Evolutionary conservation across 371 early-diverging fungal genomes (phyloP), one percentile per base, ranked within the genome.

Genomic region (Phascolomyces articulosus): DNA sequence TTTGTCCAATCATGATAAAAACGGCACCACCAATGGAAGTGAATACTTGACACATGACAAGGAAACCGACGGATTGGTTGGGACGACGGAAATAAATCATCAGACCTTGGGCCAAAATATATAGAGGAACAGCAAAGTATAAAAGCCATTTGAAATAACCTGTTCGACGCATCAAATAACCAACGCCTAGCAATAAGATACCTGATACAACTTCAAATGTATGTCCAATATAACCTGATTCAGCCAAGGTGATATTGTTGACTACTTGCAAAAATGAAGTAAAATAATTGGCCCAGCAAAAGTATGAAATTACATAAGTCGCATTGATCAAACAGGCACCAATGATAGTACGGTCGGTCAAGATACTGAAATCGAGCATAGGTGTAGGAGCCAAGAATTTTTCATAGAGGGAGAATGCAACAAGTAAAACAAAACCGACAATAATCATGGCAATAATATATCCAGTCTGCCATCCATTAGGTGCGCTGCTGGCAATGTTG

Each of bases 11-110:
- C 18, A 67, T 63, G 27, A 67, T 67, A 16, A 67, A 67, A 27
- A 67, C 66, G 27, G 63, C 63, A 41, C 67, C 67, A 51, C 67
- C 67, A 27, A 67, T 67, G 26, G 67, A 67, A 34, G 54, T 67
- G 13, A 65, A 65, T 8, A 65, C 61, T 61, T 65, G 66, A n/a
- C 66, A 65, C 66, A 65, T 65, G 34, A 65, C 66, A 55, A 65
- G 66, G 18, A 63, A 65, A n/a, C 66, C 66, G 29, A 65, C 66
- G 15, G 61, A 54, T 40, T 65, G 66, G 26, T 65, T 65, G 26
- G 66, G 66, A 10, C 66, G 66, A 20, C 66, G 66, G 61, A 65
- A 65, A 16, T 65, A 65, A 27, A 65, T 65, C 66, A 65, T 65
- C 24, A 65, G 61, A 28, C 66, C 66, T 54, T 65, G 66, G 23